Conservation (phyloP, 306 rosid genomes). For the Ormosia semicastrata region DNA sequence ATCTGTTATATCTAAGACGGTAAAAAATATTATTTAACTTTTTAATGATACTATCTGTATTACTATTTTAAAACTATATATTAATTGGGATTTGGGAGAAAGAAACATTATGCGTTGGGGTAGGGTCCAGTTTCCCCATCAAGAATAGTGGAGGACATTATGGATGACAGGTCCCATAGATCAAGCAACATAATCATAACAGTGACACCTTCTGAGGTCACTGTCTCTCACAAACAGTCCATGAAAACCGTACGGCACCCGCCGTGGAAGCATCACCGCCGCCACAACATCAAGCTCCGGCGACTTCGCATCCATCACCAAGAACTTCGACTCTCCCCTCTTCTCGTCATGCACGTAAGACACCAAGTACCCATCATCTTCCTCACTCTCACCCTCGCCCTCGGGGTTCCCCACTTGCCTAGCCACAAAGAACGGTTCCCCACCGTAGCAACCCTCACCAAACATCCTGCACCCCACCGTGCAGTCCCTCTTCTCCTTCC, state of each 20-base stretch:
- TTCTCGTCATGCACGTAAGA: slow-evolving; percentile 67
- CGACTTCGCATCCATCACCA: slow-evolving; percentile 87
- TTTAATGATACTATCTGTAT: no score
- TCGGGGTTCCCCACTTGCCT: slow-evolving; percentile 30
- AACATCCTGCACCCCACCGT: slow-evolving; percentile 64
- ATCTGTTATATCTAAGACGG: no score
- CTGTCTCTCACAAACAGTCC: slow-evolving; percentile 75
- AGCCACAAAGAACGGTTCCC: slow-evolving; percentile 85
- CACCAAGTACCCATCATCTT: slow-evolving; percentile 81
- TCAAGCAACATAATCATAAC: not conserved
- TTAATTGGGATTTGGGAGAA: no score
- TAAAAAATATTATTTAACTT: no score
- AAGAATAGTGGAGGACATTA: not conserved
- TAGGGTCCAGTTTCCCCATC: no score
- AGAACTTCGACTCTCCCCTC: slow-evolving; percentile 62
- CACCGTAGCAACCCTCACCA: slow-evolving; percentile 73
- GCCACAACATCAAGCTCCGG: slow-evolving; percentile 72
- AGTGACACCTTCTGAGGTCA: slow-evolving; percentile 36
- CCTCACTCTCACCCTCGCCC: slow-evolving; percentile 25
- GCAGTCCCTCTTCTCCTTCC: slow-evolving; percentile 53
- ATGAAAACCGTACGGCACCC: slow-evolving; percentile 92
- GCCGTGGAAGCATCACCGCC: slow-evolving; percentile 66
- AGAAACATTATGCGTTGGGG: no score
- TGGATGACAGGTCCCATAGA: not conserved
- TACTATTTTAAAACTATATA: no score